Evolutionary conservation across 495 filamentous ascomycete genomes (phyloP).

Genomic region (Neurospora sp.): DNA sequence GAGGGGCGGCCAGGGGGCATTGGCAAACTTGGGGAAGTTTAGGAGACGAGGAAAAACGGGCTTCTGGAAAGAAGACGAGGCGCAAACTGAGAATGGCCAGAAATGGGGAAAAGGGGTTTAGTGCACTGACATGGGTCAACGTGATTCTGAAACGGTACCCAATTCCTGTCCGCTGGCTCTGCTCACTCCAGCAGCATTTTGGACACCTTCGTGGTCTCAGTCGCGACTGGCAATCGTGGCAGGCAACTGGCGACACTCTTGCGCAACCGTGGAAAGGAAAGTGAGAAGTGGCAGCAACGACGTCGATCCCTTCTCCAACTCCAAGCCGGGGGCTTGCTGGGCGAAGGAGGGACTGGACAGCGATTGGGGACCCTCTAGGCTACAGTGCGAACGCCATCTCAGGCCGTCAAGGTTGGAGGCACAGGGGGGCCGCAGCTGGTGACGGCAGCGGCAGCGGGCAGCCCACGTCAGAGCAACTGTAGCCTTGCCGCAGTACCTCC

Average conservation of each 20-base stretch:
- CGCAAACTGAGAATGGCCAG: background rate
- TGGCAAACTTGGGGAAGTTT: background rate
- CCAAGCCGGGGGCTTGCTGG: background rate
- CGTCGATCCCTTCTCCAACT: background rate
- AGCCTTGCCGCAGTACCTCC: background rate
- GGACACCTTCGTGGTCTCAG: background rate
- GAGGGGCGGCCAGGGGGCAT: background rate
- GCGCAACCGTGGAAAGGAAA: background rate
- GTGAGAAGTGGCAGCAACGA: background rate
- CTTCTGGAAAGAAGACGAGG: background rate
- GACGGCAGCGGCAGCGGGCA: background rate
- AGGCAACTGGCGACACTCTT: background rate
- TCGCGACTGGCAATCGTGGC: background rate
- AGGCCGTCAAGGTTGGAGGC: background rate
- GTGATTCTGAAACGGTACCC: background rate
- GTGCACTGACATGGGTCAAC: background rate
- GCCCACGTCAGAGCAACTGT: background rate
- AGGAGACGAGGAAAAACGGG: background rate
- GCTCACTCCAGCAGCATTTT: background rate
- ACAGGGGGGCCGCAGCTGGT: background rate
- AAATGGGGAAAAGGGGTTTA: background rate
- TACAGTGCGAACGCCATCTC: background rate
- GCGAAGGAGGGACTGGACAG: background rate
- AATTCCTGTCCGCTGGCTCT: background rate
- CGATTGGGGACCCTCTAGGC: background rate